These are phyloP conservation scores for Phytophthora pistaciae DNA, from an alignment of 352 stramenopile genomes.

Conservation along the genomic window DNA sequence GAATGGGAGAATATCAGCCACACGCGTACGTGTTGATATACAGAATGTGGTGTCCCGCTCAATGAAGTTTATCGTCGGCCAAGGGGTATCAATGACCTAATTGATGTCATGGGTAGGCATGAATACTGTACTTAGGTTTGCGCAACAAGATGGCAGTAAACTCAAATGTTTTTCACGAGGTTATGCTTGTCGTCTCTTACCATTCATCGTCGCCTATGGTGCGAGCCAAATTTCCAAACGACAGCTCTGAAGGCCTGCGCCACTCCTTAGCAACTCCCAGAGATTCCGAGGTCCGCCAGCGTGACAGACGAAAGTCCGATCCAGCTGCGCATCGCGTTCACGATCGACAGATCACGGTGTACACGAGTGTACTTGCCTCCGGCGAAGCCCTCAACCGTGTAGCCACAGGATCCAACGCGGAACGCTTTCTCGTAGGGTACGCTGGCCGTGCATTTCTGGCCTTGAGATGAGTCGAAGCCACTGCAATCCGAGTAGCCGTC, in stretches of 20 bases:
- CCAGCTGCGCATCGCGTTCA: constrained; percentile 74
- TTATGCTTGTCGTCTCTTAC: too few relatives aligned
- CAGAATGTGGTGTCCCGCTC: too few relatives aligned
- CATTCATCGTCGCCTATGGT: too few relatives aligned
- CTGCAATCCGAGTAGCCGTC: constrained; percentile 60
- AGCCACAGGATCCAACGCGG: constrained; percentile 55
- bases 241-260: too few relatives aligned
- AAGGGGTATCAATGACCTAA: too few relatives aligned
- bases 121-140: too few relatives aligned
- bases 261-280: constrained; percentile 38
- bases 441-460: constrained; percentile 41
- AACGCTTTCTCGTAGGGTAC: constrained; percentile 67
- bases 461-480: constrained; percentile 43
- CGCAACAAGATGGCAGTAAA: too few relatives aligned
- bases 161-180: too few relatives aligned
- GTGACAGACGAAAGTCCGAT: constrained; percentile 47
- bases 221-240: too few relatives aligned
- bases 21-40: neutral
- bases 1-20: constrained; percentile 6
- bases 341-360: constrained; percentile 70
- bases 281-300: constrained; percentile 48
- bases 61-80: too few relatives aligned
- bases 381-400: constrained; percentile 63
- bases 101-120: too few relatives aligned
- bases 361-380: constrained; percentile 76